Base-by-base conservation (phyloP, 129 eudicot species). In the Artemisia argyi region DNA sequence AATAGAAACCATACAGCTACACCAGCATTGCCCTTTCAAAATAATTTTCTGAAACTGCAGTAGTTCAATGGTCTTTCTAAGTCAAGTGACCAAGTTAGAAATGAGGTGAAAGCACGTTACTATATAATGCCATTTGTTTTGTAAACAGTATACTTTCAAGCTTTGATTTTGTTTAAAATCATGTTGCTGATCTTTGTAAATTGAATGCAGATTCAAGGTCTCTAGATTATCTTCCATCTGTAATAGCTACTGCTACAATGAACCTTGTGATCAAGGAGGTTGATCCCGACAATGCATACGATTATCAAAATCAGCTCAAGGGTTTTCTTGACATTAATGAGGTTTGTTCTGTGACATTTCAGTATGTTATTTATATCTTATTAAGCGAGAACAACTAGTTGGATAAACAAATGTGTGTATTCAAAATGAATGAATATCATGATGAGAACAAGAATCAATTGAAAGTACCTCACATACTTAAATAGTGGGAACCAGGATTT, bases 261-360 rank as follows among this genome's bases (percentile, higher is more conserved):
- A 2, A 39, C 47, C 65, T 79, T 66, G 78, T 73, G 78, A 66
- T 79, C 68, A 59, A 73, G 53, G 83, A 79, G 42, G 24, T 79
- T 67, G 83, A 79, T 79, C 78, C 74, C 3, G 66, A 78, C 72
- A 79, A 78, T 70, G 75, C 88, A 1, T 49, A 79, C 59, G 84
- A 84, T 30, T 84, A 82, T 59, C 79, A 85, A 61, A 72, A 71
- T 69, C 85, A 69, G 57, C 75, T 89, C 22, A 83, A 85, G 76
- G 69, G 24, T 55, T 78, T 81, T 49, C 83, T 87, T 14, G 81
- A 77, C 65, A 49, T 76, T 4, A 81, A 67, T 66, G 71, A 93
- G 98, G 98, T 93, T 56, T 18, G 95, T 71, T 19, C 51, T 61
- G 59, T 24, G 16, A 11, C 71, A 35, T 74, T 66, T 2, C 32